Evolutionary conservation across 1,284 basidiomycete genomes (phyloP).

Genomic region (Tremellales sp.): DNA sequence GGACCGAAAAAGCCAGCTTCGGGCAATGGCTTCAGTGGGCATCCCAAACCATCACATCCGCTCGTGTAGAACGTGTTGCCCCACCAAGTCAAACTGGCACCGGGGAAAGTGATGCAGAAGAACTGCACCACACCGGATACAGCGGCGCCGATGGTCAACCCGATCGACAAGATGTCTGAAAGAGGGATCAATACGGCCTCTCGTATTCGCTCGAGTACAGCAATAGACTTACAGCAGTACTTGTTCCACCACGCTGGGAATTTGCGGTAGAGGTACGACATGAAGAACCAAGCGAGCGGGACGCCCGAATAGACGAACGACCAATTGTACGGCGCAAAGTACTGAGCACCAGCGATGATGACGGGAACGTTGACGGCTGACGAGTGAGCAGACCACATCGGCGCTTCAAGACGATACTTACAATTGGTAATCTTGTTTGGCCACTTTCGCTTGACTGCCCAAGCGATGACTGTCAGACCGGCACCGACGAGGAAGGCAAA

Average conservation of each 20-base stretch:
- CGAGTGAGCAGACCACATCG: background rate
- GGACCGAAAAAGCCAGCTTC: conserved; percentile 18
- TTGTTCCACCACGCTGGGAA: conserved; percentile 81
- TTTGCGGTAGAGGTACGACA: conserved; percentile 12
- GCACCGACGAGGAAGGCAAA: conserved; percentile 16
- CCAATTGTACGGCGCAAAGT: conserved; percentile 18
- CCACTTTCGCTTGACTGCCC: conserved; percentile 12
- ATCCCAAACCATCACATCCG: conserved; percentile 15
- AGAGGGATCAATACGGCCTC: conserved; percentile 59
- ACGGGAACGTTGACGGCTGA: conserved; percentile 16
- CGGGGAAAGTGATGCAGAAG: conserved; percentile 72
- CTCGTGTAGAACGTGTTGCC: conserved; percentile 64
- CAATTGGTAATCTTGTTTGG: conserved; percentile 12
- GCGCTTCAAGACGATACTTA: background rate
- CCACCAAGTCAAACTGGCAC: conserved; percentile 72
- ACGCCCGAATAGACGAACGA: conserved; percentile 17
- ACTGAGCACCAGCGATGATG: conserved; percentile 11
- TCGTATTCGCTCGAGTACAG: conserved; percentile 9
- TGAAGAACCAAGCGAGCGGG: conserved; percentile 17
- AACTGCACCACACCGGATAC: conserved; percentile 77
- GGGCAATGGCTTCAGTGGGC: conserved; percentile 11
- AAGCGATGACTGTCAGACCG: conserved; percentile 6
- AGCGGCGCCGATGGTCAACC: conserved; percentile 60
- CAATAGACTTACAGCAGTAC: conserved; percentile 52
- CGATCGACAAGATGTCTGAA: conserved; percentile 50